Conservation (phyloP, 1,284 basidiomycete genomes). For the Mrakiaceae sp. region DNA sequence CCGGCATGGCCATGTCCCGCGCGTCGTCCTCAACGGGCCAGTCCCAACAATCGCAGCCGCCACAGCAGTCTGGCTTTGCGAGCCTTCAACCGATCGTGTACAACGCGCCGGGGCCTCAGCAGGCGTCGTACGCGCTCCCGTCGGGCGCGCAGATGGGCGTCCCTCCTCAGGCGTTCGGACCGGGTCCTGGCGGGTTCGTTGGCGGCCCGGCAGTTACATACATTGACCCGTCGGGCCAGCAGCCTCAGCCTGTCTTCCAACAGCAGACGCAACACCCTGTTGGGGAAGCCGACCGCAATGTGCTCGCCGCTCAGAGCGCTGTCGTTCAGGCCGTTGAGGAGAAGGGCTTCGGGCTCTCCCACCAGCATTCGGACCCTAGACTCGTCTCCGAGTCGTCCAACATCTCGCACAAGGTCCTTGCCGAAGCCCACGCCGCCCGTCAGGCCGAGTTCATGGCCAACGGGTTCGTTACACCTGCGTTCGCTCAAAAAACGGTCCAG, state of each 20-base stretch:
- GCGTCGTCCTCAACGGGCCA: neutral
- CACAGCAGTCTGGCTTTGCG: too few species aligned
- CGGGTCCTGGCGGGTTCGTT: neutral
- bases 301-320: neutral
- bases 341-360: slow-evolving; percentile 1
- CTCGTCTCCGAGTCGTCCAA: slow-evolving; percentile 11
- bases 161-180: too few species aligned
- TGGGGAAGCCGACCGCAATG: neutral
- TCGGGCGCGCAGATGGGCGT: too few species aligned
- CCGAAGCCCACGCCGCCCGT: slow-evolving; percentile 3
- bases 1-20: neutral
- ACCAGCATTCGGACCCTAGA: neutral
- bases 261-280: neutral
- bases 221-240: neutral
- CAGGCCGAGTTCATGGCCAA: slow-evolving; percentile 5
- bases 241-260: neutral
- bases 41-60: too few species aligned
- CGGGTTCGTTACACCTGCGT: slow-evolving; percentile 8
- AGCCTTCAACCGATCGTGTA: too few species aligned
- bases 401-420: slow-evolving; percentile 6
- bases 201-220: neutral
- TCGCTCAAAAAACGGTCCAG: slow-evolving; percentile 6
- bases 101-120: too few species aligned
- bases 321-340: slow-evolving; percentile 13
- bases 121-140: too few species aligned